Evolutionary conservation across 164 flowering plant genomes (phyloP).

Genomic region (Macadamia integrifolia): DNA sequence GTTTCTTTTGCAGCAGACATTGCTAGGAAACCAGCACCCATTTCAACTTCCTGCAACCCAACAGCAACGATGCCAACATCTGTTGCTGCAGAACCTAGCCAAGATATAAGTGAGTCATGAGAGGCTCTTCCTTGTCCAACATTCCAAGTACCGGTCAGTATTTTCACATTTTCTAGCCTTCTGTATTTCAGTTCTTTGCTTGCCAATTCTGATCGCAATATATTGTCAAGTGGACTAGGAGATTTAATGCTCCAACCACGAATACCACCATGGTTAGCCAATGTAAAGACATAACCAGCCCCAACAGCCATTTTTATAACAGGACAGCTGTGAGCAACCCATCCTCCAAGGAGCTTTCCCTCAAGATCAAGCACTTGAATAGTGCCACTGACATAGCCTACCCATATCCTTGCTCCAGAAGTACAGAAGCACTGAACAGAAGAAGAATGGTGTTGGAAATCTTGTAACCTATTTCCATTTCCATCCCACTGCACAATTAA

Average conservation of each 20-base stretch:
- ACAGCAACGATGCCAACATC: conserved; percentile 81
- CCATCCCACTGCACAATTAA: conserved; percentile 91
- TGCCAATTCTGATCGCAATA: conserved; percentile 64
- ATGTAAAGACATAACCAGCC: conserved; percentile 56
- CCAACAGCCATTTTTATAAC: conserved; percentile 71
- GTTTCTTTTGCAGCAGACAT: conserved; percentile 99
- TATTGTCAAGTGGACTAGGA: conserved; percentile 74
- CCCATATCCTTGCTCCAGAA: conserved; percentile 65
- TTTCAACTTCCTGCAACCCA: conserved; percentile 98
- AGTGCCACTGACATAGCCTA: conserved; percentile 79
- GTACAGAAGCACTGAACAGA: conserved; percentile 77
- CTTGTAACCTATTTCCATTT: conserved; percentile 74
- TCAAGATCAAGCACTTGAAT: conserved; percentile 76
- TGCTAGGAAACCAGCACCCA: conserved; percentile 99
- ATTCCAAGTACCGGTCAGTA: conserved; percentile 92
- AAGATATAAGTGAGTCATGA: conserved; percentile 67
- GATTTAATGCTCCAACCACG: conserved; percentile 87
- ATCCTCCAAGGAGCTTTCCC: conserved; percentile 71
- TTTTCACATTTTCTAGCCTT: conserved; percentile 49
- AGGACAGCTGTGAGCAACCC: conserved; percentile 86
- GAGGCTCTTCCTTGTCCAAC: conserved; percentile 93
- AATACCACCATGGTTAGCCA: conserved; percentile 96
- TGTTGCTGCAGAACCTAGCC: conserved; percentile 78
- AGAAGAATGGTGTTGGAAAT: conserved; percentile 50
- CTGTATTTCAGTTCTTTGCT: conserved; percentile 47